A percentile compares a stretch with the other conserved stretches of the same genome.
phyloP scores from a whole-genome alignment of 2,329 filamentous ascomycete genomes.

The Botrytis pseudocinerea region DNA sequence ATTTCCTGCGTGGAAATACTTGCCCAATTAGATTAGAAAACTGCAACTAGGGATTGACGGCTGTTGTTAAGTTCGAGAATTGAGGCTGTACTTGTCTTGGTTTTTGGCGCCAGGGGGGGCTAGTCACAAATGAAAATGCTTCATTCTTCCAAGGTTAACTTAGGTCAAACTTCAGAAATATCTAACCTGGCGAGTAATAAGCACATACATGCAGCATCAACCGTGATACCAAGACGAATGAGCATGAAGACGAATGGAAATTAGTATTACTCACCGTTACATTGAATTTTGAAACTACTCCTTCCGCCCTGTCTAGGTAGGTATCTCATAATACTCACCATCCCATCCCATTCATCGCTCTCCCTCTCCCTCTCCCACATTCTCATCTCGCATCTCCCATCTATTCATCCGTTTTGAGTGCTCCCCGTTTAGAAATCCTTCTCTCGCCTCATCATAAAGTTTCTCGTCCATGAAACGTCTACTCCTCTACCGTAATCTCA shows the following conservation, averaged over 20 bases:
- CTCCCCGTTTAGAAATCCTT: neutral
- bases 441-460: neutral
- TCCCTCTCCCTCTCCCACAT: too few relatives aligned
- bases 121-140: conserved; percentile 13
- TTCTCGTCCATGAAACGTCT: too few relatives aligned
- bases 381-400: neutral
- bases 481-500: neutral
- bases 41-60: neutral
- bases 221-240: conserved; percentile 1
- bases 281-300: conserved; percentile 11
- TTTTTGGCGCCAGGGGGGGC: neutral
- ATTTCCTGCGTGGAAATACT: neutral
- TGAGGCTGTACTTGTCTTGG: conserved; percentile 11
- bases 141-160: neutral
- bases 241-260: neutral
- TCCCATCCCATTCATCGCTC: too few relatives aligned
- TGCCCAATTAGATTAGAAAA: neutral
- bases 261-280: neutral
- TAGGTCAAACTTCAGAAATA: conserved; percentile 4
- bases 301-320: neutral
- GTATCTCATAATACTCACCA: neutral
- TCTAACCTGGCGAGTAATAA: neutral
- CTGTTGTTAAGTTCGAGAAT: neutral
- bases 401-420: neutral
- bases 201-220: conserved; percentile 9